These are phyloP conservation scores for Myotisia sp. DNA, from an alignment of 2,329 filamentous ascomycete genomes.

Conservation along the genomic window DNA sequence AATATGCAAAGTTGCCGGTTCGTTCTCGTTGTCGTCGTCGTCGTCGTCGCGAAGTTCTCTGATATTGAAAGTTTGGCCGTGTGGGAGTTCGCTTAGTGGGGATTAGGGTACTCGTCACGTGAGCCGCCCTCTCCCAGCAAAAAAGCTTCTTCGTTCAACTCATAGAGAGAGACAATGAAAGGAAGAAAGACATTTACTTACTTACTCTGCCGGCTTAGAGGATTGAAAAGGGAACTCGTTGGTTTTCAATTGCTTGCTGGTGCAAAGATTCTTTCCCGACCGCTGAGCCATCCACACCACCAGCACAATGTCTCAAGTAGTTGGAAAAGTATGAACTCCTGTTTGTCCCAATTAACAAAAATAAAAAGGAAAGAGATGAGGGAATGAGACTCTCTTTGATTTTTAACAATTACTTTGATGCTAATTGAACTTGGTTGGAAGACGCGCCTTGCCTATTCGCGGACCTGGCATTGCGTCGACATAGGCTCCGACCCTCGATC, in stretches of 20 bases:
- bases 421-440: conserved; percentile 25
- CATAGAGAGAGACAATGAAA: no score
- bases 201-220: no score
- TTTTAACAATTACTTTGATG: not conserved
- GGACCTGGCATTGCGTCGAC: conserved; percentile 87
- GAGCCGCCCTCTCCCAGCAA: no score
- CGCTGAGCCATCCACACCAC: no score
- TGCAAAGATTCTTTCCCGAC: no score
- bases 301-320: conserved; percentile 3
- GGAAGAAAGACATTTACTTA: no score
- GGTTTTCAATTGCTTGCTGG: no score
- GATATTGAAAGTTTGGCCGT: conserved; percentile 17
- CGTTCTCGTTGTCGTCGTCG: conserved; percentile 22
- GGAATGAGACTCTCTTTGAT: no score
- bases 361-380: not conserved
- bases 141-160: not conserved
- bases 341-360: not conserved
- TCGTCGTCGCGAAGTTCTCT: conserved; percentile 23
- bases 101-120: conserved; percentile 22
- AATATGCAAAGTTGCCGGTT: conserved; percentile 12
- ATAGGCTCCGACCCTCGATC: conserved; percentile 55
- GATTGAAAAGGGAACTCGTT: no score
- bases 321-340: conserved; percentile 5
- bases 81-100: conserved; percentile 32
- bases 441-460: conserved; percentile 92